Base-by-base conservation (phyloP, 75 land plant species). In the Gnetum montanum region DNA sequence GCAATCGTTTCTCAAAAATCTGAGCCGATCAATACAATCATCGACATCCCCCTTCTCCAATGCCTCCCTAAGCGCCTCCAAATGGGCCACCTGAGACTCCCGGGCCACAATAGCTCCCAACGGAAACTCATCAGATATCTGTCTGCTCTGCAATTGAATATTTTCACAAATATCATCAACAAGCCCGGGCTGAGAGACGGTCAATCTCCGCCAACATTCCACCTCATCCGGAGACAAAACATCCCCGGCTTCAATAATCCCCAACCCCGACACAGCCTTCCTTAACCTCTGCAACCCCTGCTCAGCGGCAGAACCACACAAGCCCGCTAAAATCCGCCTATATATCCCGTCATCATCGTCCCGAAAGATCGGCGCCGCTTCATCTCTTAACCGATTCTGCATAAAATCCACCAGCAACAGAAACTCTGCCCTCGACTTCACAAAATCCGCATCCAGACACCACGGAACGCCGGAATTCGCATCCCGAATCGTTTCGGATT, bases 141-240 rank as follows among this genome's bases (percentile, higher is more conserved):
- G 60, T n/a, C 44, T 71, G 30, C 69, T 37, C 27, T 83, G 83
- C 47, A 58, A 74, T 48, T 63, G 60, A 34, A 90, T 76, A 44
- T 78, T 86, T 58, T 49, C 46, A 63, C 83, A 81, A 35, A 95
- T 30, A 0, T 76, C 88, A 67, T 69, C 76, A 40, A 95, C 69
- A 19, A 84, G 27, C 41, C 79, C 77, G 0, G 88, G 77, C 19
- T 66, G 72, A 25, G 70, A 66, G 44, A 70, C 36, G 15, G 82
- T 30, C 12, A 71, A 33, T 20, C 45, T 28, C 67, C 61, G 54
- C 49, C 88, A 50, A 35, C 62, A 45, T 24, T 76, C 71, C 11
- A 25, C 58, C 31, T 72, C 72, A 13, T 20, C 41, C 1, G 36
- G 23, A 4, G 43, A 43, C 20, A 44, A 28, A 6, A 18, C 37